Conservation (phyloP, 495 filamentous ascomycete genomes). For the Gamarada debralockiae region DNA sequence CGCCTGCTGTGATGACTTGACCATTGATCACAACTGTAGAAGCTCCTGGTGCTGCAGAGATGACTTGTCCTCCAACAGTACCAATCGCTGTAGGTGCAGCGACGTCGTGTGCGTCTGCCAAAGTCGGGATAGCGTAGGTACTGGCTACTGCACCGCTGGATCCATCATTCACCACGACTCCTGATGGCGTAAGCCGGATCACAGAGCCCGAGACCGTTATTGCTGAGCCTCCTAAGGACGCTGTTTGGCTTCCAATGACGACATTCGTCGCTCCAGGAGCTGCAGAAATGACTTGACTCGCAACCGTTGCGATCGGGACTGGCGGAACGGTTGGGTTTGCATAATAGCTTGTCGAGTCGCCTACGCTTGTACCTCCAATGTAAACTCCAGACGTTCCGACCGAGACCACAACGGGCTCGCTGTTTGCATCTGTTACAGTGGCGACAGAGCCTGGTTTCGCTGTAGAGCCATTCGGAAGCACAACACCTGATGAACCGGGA, state of each 20-base stretch:
- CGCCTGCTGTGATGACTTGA: neutral
- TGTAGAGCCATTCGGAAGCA: neutral
- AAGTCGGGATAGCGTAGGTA: neutral
- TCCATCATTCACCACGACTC: neutral
- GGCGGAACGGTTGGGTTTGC: neutral
- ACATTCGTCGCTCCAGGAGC: neutral
- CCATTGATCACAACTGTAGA: neutral
- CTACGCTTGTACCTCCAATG: neutral
- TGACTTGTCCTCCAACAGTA: neutral
- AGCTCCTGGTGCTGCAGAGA: neutral
- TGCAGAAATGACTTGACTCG: neutral
- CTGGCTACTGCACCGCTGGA: neutral
- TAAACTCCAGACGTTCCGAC: neutral
- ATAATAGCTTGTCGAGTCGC: neutral
- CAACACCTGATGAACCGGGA: neutral
- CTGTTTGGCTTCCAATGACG: neutral
- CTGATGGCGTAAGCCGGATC: neutral
- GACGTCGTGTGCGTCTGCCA: too few species aligned
- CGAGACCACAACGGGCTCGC: neutral
- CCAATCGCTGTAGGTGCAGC: neutral
- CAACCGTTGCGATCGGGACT: neutral
- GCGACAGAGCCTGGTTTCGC: neutral
- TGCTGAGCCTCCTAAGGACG: neutral
- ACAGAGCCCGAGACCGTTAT: neutral
- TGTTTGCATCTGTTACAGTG: neutral